Base-by-base conservation (phyloP, 345 rosid genomes). In the Noccaea caerulescens region DNA sequence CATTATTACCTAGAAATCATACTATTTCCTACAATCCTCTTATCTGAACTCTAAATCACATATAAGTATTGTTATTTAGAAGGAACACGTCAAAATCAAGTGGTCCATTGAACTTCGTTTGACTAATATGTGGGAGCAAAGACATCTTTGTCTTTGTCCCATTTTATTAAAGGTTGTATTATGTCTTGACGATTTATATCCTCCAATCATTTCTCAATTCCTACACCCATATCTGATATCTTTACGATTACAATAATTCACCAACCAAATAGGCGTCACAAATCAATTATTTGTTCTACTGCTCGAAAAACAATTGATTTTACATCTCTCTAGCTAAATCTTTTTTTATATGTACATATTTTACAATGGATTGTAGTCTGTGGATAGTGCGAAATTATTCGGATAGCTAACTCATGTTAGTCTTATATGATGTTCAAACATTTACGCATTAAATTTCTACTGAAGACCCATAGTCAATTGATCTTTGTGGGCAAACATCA, bases 51-150 rank as follows among this genome's bases (percentile, higher is more conserved):
- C 43, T 10, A 41, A 6, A 62, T 62, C 13, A 43, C n/a, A 43
- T 25, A 12, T 6, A 27, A 25, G n/a, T 9, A 14, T 30, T 42
- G 32, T n/a, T 10, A 11, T 5, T 30, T 23, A 41, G 16, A 51
- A 39, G 61, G 13, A 44, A 51, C 32, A 51, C 68, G 53, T 53
- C 74, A 25, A 47, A 27, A 3, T 27, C 30, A 27, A 32, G 60
- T 71, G 75, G 68, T 60, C 60, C 68, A 71, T 59, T 4, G 10
- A 60, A 39, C 66, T 49, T 70, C 27, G 59, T 39, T 60, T 39
- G 68, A 71, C 68, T 25, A 50, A 70, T 47, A 8, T 38, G 69
- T 34, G 7, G n/a, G 37, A 66, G 54, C 57, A 20, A 45, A 46
- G 20, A 12, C 57, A 52, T 51, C 8, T 41, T 33, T 71, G 68